Percentiles rank a stretch among this genome's conserved stretches.
phyloP scores from a whole-genome alignment of 225 moss, liverwort and hornwort genomes.

The Neckera pumila region DNA sequence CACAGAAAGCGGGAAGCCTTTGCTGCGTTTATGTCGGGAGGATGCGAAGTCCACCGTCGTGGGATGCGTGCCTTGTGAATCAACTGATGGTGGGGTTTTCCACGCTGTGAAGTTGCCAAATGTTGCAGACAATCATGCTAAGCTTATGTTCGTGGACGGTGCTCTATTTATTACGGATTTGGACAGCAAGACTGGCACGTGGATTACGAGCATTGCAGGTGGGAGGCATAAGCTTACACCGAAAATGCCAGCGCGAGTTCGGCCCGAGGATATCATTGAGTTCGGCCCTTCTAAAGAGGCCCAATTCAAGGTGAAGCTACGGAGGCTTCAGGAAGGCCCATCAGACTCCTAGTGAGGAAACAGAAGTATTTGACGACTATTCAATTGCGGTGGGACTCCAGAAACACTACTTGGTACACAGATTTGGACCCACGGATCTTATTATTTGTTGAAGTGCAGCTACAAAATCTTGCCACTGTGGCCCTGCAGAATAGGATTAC shows the following conservation, averaged over 20 bases:
- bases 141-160: conserved; percentile 51
- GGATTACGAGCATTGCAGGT: conserved; percentile 73
- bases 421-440: conserved; percentile 12
- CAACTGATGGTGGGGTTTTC: not conserved
- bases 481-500: not conserved
- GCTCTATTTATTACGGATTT: conserved; percentile 73
- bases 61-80: conserved; percentile 37
- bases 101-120: conserved; percentile 39
- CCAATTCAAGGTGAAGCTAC: conserved; percentile 40
- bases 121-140: conserved; percentile 65
- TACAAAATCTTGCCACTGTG: not conserved
- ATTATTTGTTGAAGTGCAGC: not conserved
- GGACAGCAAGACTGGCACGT: conserved; percentile 68
- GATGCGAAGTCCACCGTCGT: conserved; percentile 34
- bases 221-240: conserved; percentile 53
- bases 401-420: not conserved
- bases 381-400: conserved; percentile 1
- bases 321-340: conserved; percentile 3
- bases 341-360: not conserved
- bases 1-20: conserved; percentile 21
- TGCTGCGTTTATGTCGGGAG: conserved; percentile 48
- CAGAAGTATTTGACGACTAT: conserved; percentile 23
- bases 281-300: conserved; percentile 62
- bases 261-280: conserved; percentile 67
- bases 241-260: conserved; percentile 53